phyloP scores from a whole-genome alignment of 2,329 filamentous ascomycete species.

The Akanthomyces muscarius region DNA sequence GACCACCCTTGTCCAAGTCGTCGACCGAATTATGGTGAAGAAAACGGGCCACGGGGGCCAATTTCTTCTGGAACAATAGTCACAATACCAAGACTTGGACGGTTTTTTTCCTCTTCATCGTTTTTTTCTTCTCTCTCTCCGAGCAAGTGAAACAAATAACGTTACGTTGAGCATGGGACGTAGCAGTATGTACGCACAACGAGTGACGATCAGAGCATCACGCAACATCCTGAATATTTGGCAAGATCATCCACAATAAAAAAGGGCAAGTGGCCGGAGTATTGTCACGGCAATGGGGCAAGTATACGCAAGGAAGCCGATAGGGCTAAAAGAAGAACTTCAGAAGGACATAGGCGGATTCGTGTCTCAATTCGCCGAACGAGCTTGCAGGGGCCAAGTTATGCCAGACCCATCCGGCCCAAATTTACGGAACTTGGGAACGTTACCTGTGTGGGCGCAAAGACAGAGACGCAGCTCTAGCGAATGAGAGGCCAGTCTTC shows the following conservation, averaged over 20 bases:
- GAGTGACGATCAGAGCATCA: too few species aligned
- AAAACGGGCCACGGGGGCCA: background rate
- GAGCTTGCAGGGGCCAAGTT: background rate
- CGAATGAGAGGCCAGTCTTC: too few species aligned
- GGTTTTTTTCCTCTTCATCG: too few species aligned
- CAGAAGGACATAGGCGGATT: too few species aligned
- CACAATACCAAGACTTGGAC: background rate
- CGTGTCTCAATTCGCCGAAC: background rate
- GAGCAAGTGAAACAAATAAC: background rate
- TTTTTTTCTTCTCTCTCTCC: background rate
- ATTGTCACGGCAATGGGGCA: too few species aligned
- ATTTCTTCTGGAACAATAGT: conserved; percentile 4
- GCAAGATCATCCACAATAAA: too few species aligned
- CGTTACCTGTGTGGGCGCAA: background rate
- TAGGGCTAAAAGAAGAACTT: too few species aligned
- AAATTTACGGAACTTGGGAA: background rate
- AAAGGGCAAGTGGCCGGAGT: too few species aligned
- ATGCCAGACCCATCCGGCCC: background rate
- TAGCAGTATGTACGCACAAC: too few species aligned
- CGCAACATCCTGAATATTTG: too few species aligned
- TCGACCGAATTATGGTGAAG: background rate
- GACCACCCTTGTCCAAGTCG: background rate
- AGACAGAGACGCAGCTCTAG: too few species aligned
- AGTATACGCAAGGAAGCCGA: too few species aligned
- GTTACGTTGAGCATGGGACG: background rate